Base-by-base conservation (phyloP, 192 early-diverging fungal genomes). In the Gaertneriomyces sp. region DNA sequence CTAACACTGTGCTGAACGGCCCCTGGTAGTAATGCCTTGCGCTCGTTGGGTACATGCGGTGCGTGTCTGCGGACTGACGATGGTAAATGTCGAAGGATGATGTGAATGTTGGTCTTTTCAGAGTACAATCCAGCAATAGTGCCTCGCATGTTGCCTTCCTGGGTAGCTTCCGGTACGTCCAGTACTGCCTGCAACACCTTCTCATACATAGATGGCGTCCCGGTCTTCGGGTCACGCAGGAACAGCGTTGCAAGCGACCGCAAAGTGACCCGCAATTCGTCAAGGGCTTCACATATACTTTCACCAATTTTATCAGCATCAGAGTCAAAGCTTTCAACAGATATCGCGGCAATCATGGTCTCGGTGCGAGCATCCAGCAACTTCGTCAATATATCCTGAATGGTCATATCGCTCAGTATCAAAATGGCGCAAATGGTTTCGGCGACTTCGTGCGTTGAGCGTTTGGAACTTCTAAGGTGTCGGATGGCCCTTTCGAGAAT, bases 361-460 rank as follows among this genome's bases (percentile, higher is more conserved):
- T 66, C 56, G n/a, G 60, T 79, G 19, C 90, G 76, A 56, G 75
- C 81, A 8, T 75, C 66, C 39, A 89, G 59, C 51, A 90, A 74
- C 5, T 69, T 72, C 52, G 60, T 46, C 40, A 89, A 72, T 19
- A 77, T 77, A 44, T 88, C 78, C 57, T 81, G 81, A 17, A 72
- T 76, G 0, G 85, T 85, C 12, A 77, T 71, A 57, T 80, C 69
- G 49, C 89, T 81, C 60, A 91, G 76, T 16, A 89, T 58, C 79
- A 91, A 88, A 9, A 89, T 77, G 4, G 87, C 80, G 53, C 83
- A 81, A 19, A 89, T 58, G 4, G 85, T 79, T 45, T 89, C 84
- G 4, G 84, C 71, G 8, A 90, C 64, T 53, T 64, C 67, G 85
- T 89, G 43, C 16, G 20, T 38, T 58, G 14, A 60, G 61, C 7